Base-by-base conservation (phyloP, 352 stramenopile genomes). In the Pythium guiyangense region DNA sequence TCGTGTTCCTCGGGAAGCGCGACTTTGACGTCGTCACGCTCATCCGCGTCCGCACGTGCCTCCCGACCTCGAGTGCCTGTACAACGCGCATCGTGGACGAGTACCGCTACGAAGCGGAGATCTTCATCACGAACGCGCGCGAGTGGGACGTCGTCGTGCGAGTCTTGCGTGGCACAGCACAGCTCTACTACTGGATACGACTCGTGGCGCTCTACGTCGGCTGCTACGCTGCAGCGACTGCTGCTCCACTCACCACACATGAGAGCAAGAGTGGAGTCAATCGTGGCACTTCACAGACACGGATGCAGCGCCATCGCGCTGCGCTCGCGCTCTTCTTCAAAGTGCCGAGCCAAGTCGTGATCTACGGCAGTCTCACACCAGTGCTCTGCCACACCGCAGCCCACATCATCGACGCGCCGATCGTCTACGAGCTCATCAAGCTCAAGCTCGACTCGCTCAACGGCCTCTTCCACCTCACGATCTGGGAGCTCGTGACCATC, bases 381-480 rank as follows among this genome's bases (percentile, higher is more conserved):
- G n/a, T n/a, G n/a, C n/a, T n/a, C n/a, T n/a, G n/a, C n/a, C n/a
- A n/a, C n/a, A n/a, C n/a, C n/a, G n/a, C n/a, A n/a, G n/a, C n/a
- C n/a, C n/a, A n/a, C n/a, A n/a, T n/a, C n/a, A n/a, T n/a, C n/a
- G n/a, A n/a, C n/a, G n/a, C n/a, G n/a, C n/a, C n/a, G n/a, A 43
- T 58, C 2, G 42, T 58, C 4, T 58, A 58, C 52, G 52, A 58
- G 40, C 27, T 50, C 10, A 51, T 67, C 22, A 49, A 22, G 27
- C 52, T 64, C 6, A 51, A 64, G 17, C 71, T 70, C 37, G 52
- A 57, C 18, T 62, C 62, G 15, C 31, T 51, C 31, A 55, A 64
- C 18, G 66, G 62, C 2, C 34, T 70, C 29, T 44, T 64, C 18
- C 35, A 57, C 4, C 64, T 73, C 25, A 43, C 59, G 12, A 8